Percentiles rank a stretch among this genome's conserved stretches.
These are phyloP conservation scores for Boletus vinaceobasis DNA, from an alignment of 768 basidiomycete genomes.

Conservation along the genomic window DNA sequence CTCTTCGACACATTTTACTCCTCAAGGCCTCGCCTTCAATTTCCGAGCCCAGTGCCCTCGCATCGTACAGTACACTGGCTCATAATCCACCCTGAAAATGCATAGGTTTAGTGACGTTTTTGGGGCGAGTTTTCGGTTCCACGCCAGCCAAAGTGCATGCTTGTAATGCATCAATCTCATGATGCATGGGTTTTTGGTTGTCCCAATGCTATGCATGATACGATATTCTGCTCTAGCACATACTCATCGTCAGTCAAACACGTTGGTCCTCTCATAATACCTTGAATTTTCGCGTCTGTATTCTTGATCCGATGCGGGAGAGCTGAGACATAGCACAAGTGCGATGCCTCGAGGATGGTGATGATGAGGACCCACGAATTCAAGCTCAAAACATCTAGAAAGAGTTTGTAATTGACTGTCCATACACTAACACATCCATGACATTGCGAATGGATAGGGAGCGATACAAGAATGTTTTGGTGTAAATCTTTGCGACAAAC, in stretches of 20 bases:
- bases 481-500: conserved; percentile 21
- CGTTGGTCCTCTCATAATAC: background rate
- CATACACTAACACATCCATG: conserved; percentile 17
- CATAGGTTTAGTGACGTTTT: too few relatives aligned
- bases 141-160: too few relatives aligned
- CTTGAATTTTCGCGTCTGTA: background rate
- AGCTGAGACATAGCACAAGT: background rate
- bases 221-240: too few relatives aligned
- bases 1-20: background rate
- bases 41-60: background rate
- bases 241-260: background rate
- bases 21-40: background rate
- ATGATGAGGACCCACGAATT: background rate
- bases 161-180: too few relatives aligned
- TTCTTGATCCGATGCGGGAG: background rate
- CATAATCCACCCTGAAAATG: too few relatives aligned
- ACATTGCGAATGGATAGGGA: conserved; percentile 8
- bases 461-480: conserved; percentile 15
- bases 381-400: background rate
- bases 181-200: too few relatives aligned
- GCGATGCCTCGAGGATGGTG: background rate
- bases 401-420: conserved; percentile 13
- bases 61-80: too few relatives aligned
- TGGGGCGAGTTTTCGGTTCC: too few relatives aligned
- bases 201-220: too few relatives aligned